Base-by-base conservation (phyloP, 768 basidiomycete genomes). In the Panellus pusillus region DNA sequence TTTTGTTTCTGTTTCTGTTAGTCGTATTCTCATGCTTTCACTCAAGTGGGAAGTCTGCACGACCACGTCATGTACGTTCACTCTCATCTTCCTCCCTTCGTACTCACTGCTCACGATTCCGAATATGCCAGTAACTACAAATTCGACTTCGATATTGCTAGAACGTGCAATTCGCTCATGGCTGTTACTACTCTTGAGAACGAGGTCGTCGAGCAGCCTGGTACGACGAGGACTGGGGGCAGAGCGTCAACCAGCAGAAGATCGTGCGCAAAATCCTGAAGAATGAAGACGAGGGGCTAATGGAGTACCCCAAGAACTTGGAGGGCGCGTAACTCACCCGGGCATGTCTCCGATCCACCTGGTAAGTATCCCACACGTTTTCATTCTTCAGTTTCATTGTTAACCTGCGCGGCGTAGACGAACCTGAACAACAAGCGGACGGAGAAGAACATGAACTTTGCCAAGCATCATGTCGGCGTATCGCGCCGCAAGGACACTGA, bases 111-210 rank as follows among this genome's bases (percentile, higher is more conserved):
- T 24, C 24, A 24, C 24, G 3, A 24, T 6, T 24, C 24, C 6
- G 24, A 24, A 24, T 24, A 24, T 24, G 24, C 6, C 8, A 51
- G 41, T n/a, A 48, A 57, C 35, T 32, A 57, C 50, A 74, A 81
- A 69, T 78, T 87, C 57, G 86, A 87, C 55, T 77, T 87, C 32
- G 85, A 87, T 54, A 73, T 87, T 39, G 83, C 71, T 1, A 84
- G 86, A 2, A 68, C 69, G n/a, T 63, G 70, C 11, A 87, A 87
- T 68, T 81, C 83, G 19, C 66, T 86, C 19, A 70, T 83, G 42
- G 72, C 72, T 50, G 78, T 80, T 20, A 74, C 71, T 14, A 74
- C 71, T 14, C 79, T 82, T 1, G 69, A 70, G 18, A 75, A 78
- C 61, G 81, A 85, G 57, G 66, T 75, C 27, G 69, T 79, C 17